Evolutionary conservation across 768 basidiomycete genomes (phyloP).

Genomic region (Suillus luteus): DNA sequence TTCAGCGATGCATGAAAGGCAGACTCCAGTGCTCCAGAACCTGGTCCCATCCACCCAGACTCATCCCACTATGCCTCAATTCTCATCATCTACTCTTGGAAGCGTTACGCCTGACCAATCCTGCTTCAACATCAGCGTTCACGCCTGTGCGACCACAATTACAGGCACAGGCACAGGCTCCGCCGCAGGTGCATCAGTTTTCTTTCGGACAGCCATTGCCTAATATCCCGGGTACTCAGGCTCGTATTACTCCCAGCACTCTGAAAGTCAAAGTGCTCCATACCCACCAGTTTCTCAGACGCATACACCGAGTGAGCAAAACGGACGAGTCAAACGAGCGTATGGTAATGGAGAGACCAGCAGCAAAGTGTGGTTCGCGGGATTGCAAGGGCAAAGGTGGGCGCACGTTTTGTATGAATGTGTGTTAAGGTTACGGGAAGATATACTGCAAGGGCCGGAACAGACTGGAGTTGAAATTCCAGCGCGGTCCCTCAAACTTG

Average conservation of each 20-base stretch:
- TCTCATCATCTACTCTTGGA: slow-evolving; percentile 4
- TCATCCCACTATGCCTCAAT: slow-evolving; percentile 21
- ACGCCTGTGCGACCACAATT: slow-evolving; percentile 18
- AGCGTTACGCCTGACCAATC: slow-evolving; percentile 21
- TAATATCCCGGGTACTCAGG: slow-evolving; percentile 31
- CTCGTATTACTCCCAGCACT: slow-evolving; percentile 32
- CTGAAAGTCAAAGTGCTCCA: slow-evolving; percentile 25
- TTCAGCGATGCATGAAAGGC: slow-evolving; percentile 67
- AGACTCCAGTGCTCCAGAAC: slow-evolving; percentile 46
- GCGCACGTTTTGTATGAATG: too few relatives aligned
- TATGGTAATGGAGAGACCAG: slow-evolving; percentile 30
- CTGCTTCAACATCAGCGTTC: slow-evolving; percentile 20
- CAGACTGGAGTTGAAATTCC: too few relatives aligned
- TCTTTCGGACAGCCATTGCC: slow-evolving; percentile 32
- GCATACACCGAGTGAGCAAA: slow-evolving; percentile 31
- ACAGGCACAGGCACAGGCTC: slow-evolving; percentile 28
- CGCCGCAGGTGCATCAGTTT: slow-evolving; percentile 21
- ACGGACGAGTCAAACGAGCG: slow-evolving; percentile 28
- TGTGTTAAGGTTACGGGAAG: too few relatives aligned
- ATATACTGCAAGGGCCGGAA: too few relatives aligned
- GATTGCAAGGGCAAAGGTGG: too few relatives aligned
- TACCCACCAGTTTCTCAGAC: slow-evolving; percentile 21
- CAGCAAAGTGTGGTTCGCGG: slow-evolving; percentile 17
- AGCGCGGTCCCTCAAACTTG: too few relatives aligned
- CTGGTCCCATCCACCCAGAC: slow-evolving; percentile 21